phyloP scores from a whole-genome alignment of 305 asterid genomes.

The Lippia alba region DNA sequence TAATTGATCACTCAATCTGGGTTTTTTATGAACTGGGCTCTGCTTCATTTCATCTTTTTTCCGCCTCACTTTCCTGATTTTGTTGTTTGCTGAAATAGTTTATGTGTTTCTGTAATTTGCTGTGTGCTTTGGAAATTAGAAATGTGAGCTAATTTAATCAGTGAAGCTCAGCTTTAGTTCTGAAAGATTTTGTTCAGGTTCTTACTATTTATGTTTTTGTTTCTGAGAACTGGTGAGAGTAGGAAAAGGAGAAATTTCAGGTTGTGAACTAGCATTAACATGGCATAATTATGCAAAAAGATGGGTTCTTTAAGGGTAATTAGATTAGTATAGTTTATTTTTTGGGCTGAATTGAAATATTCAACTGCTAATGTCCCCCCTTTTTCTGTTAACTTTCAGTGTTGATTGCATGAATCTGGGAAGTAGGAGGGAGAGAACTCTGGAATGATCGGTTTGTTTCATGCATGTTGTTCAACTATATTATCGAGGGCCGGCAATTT shows the following conservation, averaged over 20 bases:
- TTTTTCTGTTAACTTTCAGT: conserved; percentile 10
- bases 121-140: background rate
- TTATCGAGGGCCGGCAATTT: conserved; percentile 48
- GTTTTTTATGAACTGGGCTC: conserved; percentile 5
- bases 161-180: background rate
- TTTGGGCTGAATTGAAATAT: background rate
- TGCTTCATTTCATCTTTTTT: background rate
- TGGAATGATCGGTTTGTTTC: conserved; percentile 82
- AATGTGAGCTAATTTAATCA: background rate
- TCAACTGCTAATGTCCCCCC: background rate
- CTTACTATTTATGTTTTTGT: background rate
- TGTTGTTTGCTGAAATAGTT: background rate
- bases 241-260: background rate
- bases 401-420: conserved; percentile 34
- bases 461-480: conserved; percentile 56
- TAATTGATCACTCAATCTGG: background rate
- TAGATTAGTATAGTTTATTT: background rate
- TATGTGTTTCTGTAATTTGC: background rate
- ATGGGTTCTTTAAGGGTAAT: background rate
- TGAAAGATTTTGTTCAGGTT: background rate
- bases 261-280: background rate
- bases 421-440: conserved; percentile 36
- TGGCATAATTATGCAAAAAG: conserved; percentile 21
- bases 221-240: conserved; percentile 11
- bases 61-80: no score